Conservation (phyloP, 495 filamentous ascomycete genomes). For the Massariosphaeria phaeospora region DNA sequence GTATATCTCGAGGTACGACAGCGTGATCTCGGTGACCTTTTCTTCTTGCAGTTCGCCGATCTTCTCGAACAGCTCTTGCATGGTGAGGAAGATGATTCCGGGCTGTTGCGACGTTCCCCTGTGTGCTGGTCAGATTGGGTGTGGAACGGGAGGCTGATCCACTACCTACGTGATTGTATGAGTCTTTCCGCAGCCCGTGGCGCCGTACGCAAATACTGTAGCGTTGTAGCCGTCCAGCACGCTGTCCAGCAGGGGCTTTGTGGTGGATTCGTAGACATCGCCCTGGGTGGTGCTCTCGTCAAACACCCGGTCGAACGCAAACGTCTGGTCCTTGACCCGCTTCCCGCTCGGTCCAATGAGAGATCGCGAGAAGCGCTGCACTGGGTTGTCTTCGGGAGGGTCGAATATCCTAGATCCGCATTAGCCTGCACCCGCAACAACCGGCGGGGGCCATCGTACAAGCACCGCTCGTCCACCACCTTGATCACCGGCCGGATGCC, state of each 20-base stretch:
- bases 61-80: conserved; percentile 96
- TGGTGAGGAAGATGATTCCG: conserved; percentile 96
- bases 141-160: background rate
- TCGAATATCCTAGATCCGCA: conserved; percentile 73
- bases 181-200: conserved; percentile 96
- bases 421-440: conserved; percentile 35
- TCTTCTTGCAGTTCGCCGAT: conserved; percentile 80
- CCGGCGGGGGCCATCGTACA: conserved; percentile 55
- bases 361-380: conserved; percentile 82
- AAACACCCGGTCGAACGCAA: conserved; percentile 94
- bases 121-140: conserved; percentile 40
- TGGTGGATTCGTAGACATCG: conserved; percentile 95
- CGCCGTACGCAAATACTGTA: conserved; percentile 97
- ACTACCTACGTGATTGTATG: conserved; percentile 68
- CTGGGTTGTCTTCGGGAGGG: conserved; percentile 90
- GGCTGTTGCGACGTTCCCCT: conserved; percentile 82
- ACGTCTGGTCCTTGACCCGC: conserved; percentile 95
- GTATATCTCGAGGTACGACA: conserved; percentile 98
- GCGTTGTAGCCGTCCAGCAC: conserved; percentile 98
- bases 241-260: conserved; percentile 80
- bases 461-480: conserved; percentile 89
- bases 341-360: conserved; percentile 81
- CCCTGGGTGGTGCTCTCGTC: conserved; percentile 90
- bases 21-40: conserved; percentile 81
- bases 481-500: conserved; percentile 90